Base-by-base conservation (phyloP, 2,329 filamentous ascomycete species). In the Exophiala oligosperma region DNA sequence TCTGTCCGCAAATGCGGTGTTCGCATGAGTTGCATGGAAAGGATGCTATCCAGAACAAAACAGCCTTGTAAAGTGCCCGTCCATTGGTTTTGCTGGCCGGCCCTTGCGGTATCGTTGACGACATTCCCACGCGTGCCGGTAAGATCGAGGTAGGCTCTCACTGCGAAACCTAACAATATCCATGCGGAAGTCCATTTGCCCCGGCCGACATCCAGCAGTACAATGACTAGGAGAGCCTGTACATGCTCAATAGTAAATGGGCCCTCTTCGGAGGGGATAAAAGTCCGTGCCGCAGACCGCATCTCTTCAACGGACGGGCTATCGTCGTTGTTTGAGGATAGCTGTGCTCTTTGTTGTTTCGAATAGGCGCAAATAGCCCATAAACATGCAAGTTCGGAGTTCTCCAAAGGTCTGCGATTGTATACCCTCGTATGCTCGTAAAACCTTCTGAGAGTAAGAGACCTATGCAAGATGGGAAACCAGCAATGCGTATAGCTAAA, bases 391-490 rank as follows among this genome's bases (percentile, higher is more conserved):
- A 76, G 74, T 52, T 76, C 63, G 12, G 52, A 49, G 38, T 28
- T 47, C 21, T 59, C 54, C 11, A 38, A 26, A 26, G 44, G 49
- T 17, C 21, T 37, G 12, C 14, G n/a, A 28, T 50, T 53, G 11
- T 44, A 21, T 5, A 35, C 23, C 51, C 49, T 57, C 11, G 72
- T 47, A 79, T 77, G 65, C 5, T 78, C 75, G 66, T 84, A 85
- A n/a, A 80, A 81, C 2, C 79, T 74, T 56, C 80, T 81, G 14
- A 84, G 71, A 7, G 84, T 75, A 56, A 80, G 79, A 61, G 84
- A 80, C 66, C 83, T 84, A 49, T 83, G 79, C 26, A 80, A 74
- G n/a, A 85, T 78, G 0, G 83, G 83, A 29, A 86, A 77, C 83
- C 83, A 86, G 26, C 77, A 78, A 63, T 85, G 81, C 0, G 81